Base-by-base conservation (phyloP, 1,284 basidiomycete species). In the Fomitopsis palustris region DNA sequence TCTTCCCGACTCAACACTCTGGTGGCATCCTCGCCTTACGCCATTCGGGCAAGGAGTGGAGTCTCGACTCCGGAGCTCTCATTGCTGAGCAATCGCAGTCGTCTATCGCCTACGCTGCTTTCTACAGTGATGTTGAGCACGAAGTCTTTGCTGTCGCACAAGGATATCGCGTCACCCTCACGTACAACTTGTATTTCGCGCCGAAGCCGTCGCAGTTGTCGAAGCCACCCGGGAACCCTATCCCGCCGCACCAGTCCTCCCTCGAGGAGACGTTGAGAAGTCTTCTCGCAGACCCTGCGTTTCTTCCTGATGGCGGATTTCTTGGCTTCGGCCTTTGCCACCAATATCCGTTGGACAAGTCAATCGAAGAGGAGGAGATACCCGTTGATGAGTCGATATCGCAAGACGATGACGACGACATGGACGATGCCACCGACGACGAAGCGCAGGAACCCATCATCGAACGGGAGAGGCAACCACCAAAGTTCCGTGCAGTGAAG, bases 51-150 rank as follows among this genome's bases (percentile, higher is more conserved):
- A 33, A 70, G 16, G 61, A 65, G 42, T 65, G 62, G 62, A 59
- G 35, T 1, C 73, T 79, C 62, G 72, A 79, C 61, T 71, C 74
- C 3, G 65, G 67, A 1, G 9, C 58, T 4, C 61, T 70, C 23
- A 60, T 73, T 4, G 52, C 64, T 0, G 29, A 60, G 16, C 8
- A 38, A 6, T 4, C n/a, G 4, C n/a, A 54, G 17, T 64, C 64
- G 2, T 64, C 63, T 2, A 60, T 77, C 39, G 73, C 70, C 1
- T 79, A 73, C 58, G 65, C 70, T 52, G 74, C n/a, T n/a, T n/a
- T n/a, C 62, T 80, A 71, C 70, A 74, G 77, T 57, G 78, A 80
- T 65, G 70, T 78, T 61, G 77, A 78, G 60, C 77, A 81, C 64
- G 78, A 81, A 61, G 77, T 82, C 17, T 43, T 67, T 1, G 70